Evolutionary conservation across 129 eudicot species (phyloP), one percentile per base, ranked within the genome.

Genomic region (Flaveria trinervia): DNA sequence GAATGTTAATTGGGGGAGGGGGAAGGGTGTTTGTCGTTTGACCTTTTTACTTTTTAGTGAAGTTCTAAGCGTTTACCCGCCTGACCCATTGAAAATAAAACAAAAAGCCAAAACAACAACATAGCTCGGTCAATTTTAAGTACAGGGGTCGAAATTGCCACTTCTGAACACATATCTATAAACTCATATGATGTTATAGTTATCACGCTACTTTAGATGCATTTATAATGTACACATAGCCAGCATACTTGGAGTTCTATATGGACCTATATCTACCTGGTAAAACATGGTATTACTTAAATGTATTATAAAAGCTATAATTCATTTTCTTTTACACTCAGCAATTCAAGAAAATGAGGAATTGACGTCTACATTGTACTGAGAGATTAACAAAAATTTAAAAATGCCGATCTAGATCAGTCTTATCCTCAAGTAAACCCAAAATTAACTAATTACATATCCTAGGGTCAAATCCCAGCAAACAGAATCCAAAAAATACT

Each of bases 221-320:
- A 46, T 43, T 48, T 16, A 49, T 65, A 20, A 76, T 50, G 65
- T 16, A 41, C 20, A 46, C 50, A 30, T 11, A 4, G 7, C 41
- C 41, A 33, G 62, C 44, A 36, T 17, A 12, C 49, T 48, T 17
- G 62, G 73, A 49, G 18, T 76, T 65, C 52, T 55, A 65, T 65
- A 72, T 39, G 9, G 67, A 72, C 66, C 77, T 33, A 55, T 14
- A 15, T 15, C 11, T 70, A 30, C 10, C 33, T 11, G 28, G 28
- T 46, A 50, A 54, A 20, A 43, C 43, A 62, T 26, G 17, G 36
- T 4, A 12, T 62, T 62, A 62, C 68, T 15, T 62, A 6, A 10
- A 10, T 23, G 66, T 60, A 60, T 62, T 13, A 28, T 62, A 62
- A 28, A 62, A 26, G 44, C 10, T 4, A 26, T 43, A 62, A 26